A percentile compares a stretch with the other conserved stretches of the same genome.
Conservation (phyloP, 2,329 filamentous ascomycete genomes). For the Trichoderma breve region DNA sequence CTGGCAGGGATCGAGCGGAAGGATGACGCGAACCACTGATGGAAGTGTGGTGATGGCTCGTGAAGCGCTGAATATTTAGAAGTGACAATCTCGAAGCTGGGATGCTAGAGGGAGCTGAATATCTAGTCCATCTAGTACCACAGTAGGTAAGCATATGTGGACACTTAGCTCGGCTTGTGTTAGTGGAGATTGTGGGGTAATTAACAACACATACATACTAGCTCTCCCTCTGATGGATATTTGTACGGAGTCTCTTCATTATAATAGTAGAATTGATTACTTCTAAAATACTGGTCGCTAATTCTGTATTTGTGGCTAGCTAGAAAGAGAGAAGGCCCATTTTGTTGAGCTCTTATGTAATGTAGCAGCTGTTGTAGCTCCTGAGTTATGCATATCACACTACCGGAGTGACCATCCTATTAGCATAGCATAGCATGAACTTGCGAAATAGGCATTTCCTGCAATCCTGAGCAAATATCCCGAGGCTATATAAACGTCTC, state of each 20-base stretch:
- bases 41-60: neutral
- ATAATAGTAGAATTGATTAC: neutral
- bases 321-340: neutral
- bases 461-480: neutral
- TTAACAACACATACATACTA: neutral
- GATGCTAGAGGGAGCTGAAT: neutral
- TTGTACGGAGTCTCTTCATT: neutral
- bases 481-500: neutral
- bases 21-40: neutral
- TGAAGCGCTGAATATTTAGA: neutral
- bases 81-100: neutral
- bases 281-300: neutral
- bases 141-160: neutral
- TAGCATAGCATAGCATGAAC: neutral
- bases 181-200: neutral
- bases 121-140: neutral
- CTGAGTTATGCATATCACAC: neutral
- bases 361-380: neutral
- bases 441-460: neutral
- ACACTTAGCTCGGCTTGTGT: neutral
- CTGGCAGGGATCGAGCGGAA: slow-evolving; percentile 33
- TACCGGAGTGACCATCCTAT: neutral
- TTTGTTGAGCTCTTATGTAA: neutral
- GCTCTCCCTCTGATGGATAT: neutral
- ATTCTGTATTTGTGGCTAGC: neutral